Evolutionary conservation across 192 early-diverging fungal species (phyloP), one percentile per base, ranked within the genome.

Genomic region (Gonapodya prolifera): DNA sequence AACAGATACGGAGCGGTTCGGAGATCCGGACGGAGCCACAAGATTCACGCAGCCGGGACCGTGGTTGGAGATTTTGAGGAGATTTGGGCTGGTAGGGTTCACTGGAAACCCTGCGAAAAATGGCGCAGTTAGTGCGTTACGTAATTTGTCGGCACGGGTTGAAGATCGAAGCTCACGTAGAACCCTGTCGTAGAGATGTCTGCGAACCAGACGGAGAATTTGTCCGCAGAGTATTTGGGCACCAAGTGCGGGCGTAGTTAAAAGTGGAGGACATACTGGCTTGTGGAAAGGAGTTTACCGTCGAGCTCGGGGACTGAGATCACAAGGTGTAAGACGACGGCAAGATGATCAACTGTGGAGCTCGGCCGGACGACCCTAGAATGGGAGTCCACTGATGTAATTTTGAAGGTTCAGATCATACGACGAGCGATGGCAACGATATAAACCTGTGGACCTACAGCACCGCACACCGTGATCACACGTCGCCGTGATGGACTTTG

Each of bases 71-170:
- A 89, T 71, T 76, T 89, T 89, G 61, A 89, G 34, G 13, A 79
- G 70, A 18, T 82, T 83, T 32, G 45, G 45, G 45, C 8, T 73
- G 34, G 81, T 79, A 23, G 69, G 35, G 29, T 76, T 85, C 0
- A 77, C 34, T 2, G 87, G 86, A 73, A 89, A 89, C 87, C 87
- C 75, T 88, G 86, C 36, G 75, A 80, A n/a, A n/a, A n/a, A n/a
- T n/a, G n/a, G n/a, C n/a, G n/a, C n/a, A n/a, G n/a, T n/a, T n/a
- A n/a, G n/a, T n/a, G n/a, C n/a, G n/a, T n/a, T n/a, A n/a, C n/a
- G n/a, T n/a, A n/a, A n/a, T n/a, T 8, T 61, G 45, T 8, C 45
- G 45, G 45, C 8, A 83, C 69, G 45, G 18, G 16, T 0, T 35
- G n/a, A 16, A 69, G 32, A 1, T 35, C 77, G 69, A 33, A 36